Percentiles rank a stretch among this genome's conserved stretches.
phyloP scores from a whole-genome alignment of 805 yeast genomes.

The Maudiozyma barnettii region DNA sequence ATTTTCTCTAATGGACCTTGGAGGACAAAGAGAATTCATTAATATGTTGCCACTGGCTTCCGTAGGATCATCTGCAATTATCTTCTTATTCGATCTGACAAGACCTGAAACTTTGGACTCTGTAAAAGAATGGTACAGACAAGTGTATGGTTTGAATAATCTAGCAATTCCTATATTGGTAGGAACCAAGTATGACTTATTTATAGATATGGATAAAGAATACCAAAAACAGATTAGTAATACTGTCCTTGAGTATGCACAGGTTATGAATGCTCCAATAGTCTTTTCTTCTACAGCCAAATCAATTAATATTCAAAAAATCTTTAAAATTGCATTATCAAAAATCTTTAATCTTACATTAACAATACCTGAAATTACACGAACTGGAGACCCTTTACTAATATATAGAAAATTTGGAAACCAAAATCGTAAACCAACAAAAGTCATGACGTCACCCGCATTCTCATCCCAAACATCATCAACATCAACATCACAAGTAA shows the following conservation, averaged over 20 bases:
- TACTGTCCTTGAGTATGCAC: slow-evolving; percentile 73
- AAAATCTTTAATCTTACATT: slow-evolving; percentile 81
- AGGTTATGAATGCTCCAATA: slow-evolving; percentile 74
- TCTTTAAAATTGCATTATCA: slow-evolving; percentile 80
- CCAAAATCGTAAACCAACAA: background rate
- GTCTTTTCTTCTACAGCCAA: slow-evolving; percentile 86
- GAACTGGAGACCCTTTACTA: slow-evolving; percentile 83
- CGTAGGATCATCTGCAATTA: slow-evolving; percentile 80
- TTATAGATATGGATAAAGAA: slow-evolving; percentile 61
- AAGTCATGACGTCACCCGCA: background rate
- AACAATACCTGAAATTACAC: slow-evolving; percentile 70
- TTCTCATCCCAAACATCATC: background rate
- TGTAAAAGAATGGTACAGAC: slow-evolving; percentile 87
- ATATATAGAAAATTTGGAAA: slow-evolving; percentile 39
- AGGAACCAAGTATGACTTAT: slow-evolving; percentile 86
- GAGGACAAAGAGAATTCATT: slow-evolving; percentile 88
- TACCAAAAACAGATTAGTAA: slow-evolving; percentile 77
- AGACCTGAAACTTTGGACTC: slow-evolving; percentile 73
- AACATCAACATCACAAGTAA: background rate
- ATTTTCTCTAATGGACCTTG: slow-evolving; percentile 88
- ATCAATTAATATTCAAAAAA: slow-evolving; percentile 85
- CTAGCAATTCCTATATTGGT: slow-evolving; percentile 85
- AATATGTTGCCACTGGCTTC: slow-evolving; percentile 91
- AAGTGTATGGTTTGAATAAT: slow-evolving; percentile 77
- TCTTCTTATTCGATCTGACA: slow-evolving; percentile 83